A percentile compares a stretch with the other conserved stretches of the same genome.
Conservation (phyloP, 2,329 filamentous ascomycete species). For the Ustilaginoidea virens region DNA sequence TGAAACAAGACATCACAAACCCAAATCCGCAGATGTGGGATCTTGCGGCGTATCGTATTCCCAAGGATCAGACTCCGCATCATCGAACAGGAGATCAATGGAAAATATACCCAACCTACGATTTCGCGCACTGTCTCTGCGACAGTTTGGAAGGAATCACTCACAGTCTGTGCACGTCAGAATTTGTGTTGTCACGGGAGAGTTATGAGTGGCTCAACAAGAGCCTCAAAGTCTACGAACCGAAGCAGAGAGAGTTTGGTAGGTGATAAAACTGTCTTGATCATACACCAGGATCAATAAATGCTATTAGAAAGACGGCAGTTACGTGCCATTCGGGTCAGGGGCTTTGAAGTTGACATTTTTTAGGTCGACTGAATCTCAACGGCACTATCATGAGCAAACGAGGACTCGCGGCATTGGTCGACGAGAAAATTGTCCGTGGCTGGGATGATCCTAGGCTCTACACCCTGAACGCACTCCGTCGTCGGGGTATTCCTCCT, state of each 20-base stretch:
- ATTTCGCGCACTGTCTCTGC: slow-evolving; percentile 80
- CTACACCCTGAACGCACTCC: slow-evolving; percentile 73
- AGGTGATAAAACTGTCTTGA: neutral
- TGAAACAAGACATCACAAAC: slow-evolving; percentile 77
- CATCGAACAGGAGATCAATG: slow-evolving; percentile 69
- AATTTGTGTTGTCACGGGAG: slow-evolving; percentile 70
- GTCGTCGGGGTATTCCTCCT: slow-evolving; percentile 72
- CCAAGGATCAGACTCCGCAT: slow-evolving; percentile 48
- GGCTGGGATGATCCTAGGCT: slow-evolving; percentile 86
- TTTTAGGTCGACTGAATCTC: slow-evolving; percentile 39
- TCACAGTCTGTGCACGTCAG: slow-evolving; percentile 86
- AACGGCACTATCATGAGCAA: slow-evolving; percentile 79
- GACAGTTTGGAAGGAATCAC: slow-evolving; percentile 88
- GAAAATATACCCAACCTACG: slow-evolving; percentile 91
- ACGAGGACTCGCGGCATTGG: slow-evolving; percentile 64
- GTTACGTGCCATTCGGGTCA: too few species aligned
- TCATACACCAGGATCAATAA: neutral
- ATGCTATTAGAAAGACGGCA: too few species aligned
- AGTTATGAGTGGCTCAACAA: slow-evolving; percentile 88
- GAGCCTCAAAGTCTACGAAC: slow-evolving; percentile 66
- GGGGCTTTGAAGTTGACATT: too few species aligned
- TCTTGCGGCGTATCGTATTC: slow-evolving; percentile 75
- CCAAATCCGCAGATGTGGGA: slow-evolving; percentile 97
- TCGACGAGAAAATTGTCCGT: slow-evolving; percentile 59
- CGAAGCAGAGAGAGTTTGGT: slow-evolving; percentile 77